A percentile compares a stretch with the other conserved stretches of the same genome.
phyloP scores from a whole-genome alignment of 371 early-diverging fungal species.

The Lichtheimia ornata region DNA sequence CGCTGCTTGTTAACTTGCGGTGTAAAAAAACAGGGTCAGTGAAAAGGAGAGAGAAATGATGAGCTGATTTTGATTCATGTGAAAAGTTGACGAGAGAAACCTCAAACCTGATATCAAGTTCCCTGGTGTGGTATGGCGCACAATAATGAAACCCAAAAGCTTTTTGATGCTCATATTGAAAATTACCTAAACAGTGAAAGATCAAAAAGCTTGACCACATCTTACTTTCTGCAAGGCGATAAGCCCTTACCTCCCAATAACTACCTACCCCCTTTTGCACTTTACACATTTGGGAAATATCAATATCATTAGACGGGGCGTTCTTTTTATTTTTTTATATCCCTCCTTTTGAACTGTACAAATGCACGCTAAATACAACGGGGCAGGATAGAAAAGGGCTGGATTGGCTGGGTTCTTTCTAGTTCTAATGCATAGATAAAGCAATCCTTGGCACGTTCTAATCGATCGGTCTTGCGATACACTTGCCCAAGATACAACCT shows the following conservation, averaged over 20 bases:
- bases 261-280: background rate
- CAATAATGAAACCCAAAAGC: background rate
- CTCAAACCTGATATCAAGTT: background rate
- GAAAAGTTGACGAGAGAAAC: no score
- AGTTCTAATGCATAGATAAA: slow-evolving; percentile 77
- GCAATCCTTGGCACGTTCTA: slow-evolving; percentile 64
- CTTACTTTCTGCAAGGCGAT: background rate
- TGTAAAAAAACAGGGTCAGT: no score
- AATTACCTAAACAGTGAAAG: slow-evolving; percentile 2
- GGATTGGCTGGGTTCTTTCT: slow-evolving; percentile 64
- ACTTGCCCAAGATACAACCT: slow-evolving; percentile 62
- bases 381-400: slow-evolving; percentile 57
- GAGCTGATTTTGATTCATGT: slow-evolving; percentile 1
- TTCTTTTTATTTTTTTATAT: background rate
- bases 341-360: slow-evolving; percentile 4
- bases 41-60: background rate
- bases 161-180: background rate
- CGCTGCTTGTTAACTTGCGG: no score
- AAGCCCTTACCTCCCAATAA: background rate
- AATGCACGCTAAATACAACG: slow-evolving; percentile 18
- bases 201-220: background rate
- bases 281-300: background rate
- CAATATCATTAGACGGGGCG: background rate
- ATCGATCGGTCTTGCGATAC: slow-evolving; percentile 54
- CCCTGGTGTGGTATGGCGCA: background rate